Percentiles rank a stretch among this genome's conserved stretches.
These are phyloP conservation scores for Wickerhamomyces bovis DNA, from an alignment of 805 yeast species.

Conservation along the genomic window DNA sequence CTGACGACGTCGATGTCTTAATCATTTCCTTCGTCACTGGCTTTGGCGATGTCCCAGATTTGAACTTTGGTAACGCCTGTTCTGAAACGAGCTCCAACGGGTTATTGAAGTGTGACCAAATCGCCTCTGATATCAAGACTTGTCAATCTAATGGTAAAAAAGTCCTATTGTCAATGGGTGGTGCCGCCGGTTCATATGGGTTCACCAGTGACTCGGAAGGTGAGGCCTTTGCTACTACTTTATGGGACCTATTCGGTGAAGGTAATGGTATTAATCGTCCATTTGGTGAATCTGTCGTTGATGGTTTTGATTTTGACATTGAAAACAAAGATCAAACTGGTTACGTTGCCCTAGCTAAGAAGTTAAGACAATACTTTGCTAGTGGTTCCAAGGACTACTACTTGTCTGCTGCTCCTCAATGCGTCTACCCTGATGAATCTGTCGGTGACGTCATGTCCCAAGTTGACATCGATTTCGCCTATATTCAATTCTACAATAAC, in stretches of 20 bases:
- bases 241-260: slow-evolving; percentile 60
- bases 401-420: slow-evolving; percentile 89
- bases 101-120: slow-evolving; percentile 42
- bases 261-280: slow-evolving; percentile 54
- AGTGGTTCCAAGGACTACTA: slow-evolving; percentile 56
- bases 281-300: slow-evolving; percentile 68
- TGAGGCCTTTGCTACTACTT: slow-evolving; percentile 47
- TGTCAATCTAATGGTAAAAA: slow-evolving; percentile 82
- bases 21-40: slow-evolving; percentile 62
- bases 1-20: slow-evolving; percentile 64
- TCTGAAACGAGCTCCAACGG: slow-evolving; percentile 31
- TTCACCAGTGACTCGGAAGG: slow-evolving; percentile 80
- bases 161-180: slow-evolving; percentile 70
- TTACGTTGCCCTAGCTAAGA: slow-evolving; percentile 55
- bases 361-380: slow-evolving; percentile 46
- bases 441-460: slow-evolving; percentile 52
- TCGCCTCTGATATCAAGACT: slow-evolving; percentile 65
- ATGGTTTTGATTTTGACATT: slow-evolving; percentile 92
- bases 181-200: slow-evolving; percentile 78
- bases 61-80: slow-evolving; percentile 57
- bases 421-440: slow-evolving; percentile 76
- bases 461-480: slow-evolving; percentile 71
- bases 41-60: slow-evolving; percentile 36
- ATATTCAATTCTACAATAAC: slow-evolving; percentile 88
- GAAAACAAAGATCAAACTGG: slow-evolving; percentile 62